phyloP scores from a whole-genome alignment of 768 basidiomycete species.

The Pleurotus citrinopileatus region DNA sequence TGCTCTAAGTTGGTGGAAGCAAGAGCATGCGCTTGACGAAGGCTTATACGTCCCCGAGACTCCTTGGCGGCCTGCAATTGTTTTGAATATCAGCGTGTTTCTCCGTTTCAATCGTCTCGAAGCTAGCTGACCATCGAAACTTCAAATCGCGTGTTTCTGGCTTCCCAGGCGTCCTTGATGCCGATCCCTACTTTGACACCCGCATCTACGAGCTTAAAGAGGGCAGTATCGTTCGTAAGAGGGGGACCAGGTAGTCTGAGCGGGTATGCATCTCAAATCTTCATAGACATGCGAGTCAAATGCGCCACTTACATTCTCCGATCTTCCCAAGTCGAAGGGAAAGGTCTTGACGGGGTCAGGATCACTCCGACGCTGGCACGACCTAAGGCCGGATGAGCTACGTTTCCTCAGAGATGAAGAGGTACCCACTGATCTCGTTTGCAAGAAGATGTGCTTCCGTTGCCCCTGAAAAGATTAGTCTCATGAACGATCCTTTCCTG shows the following conservation, averaged over 20 bases:
- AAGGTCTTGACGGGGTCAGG: slow-evolving; percentile 56
- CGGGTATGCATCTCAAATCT: not conserved
- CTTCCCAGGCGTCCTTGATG: slow-evolving; percentile 64
- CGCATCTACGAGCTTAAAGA: slow-evolving; percentile 60
- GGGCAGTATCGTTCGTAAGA: slow-evolving; percentile 56
- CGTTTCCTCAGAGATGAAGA: not conserved
- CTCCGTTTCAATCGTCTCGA: not conserved
- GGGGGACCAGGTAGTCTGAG: slow-evolving; percentile 72
- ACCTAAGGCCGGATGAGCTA: slow-evolving; percentile 27
- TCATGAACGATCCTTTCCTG: slow-evolving; percentile 52
- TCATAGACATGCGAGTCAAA: not conserved
- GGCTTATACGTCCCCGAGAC: slow-evolving; percentile 40
- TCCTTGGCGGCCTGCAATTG: slow-evolving; percentile 39
- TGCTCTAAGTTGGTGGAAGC: slow-evolving; percentile 43
- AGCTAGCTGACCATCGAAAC: slow-evolving; percentile 64
- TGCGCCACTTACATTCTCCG: slow-evolving; percentile 51
- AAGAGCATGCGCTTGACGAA: slow-evolving; percentile 38
- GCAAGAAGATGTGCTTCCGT: slow-evolving; percentile 67
- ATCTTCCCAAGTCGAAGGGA: slow-evolving; percentile 72
- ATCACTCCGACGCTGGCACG: slow-evolving; percentile 48
- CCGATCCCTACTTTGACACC: slow-evolving; percentile 85
- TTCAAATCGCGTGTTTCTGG: slow-evolving; percentile 75
- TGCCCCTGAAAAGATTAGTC: slow-evolving; percentile 61
- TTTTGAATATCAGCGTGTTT: slow-evolving; percentile 4
- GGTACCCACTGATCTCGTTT: slow-evolving; percentile 51